Conservation (phyloP, 1,284 basidiomycete genomes). For the Rugosomyces carneus region DNA sequence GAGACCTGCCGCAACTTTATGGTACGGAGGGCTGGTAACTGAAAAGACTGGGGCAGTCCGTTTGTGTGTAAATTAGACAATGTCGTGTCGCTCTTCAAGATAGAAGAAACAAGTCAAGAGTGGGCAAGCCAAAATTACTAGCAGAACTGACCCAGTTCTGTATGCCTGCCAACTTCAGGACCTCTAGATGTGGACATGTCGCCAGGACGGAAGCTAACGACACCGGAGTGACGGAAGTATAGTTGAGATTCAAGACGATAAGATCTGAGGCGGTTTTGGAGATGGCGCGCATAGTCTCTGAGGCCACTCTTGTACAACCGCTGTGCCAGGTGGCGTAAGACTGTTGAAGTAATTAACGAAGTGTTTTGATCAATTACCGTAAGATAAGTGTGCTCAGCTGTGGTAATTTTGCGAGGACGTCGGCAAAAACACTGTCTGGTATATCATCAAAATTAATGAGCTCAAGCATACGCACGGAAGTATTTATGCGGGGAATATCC, state of each 20-base stretch:
- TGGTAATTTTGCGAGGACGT: slow-evolving; percentile 39
- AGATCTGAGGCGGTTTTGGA: slow-evolving; percentile 40
- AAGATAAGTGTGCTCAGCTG: slow-evolving; percentile 43
- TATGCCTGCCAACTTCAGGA: slow-evolving; percentile 59
- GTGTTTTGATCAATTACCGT: slow-evolving; percentile 34
- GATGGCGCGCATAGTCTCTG: slow-evolving; percentile 39
- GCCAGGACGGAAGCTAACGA: slow-evolving; percentile 41
- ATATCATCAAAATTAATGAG: slow-evolving; percentile 48
- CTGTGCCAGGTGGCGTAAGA: slow-evolving; percentile 28
- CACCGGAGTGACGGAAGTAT: slow-evolving; percentile 47
- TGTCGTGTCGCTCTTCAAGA: slow-evolving; percentile 47
- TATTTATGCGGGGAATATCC: slow-evolving; percentile 34
- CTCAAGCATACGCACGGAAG: slow-evolving; percentile 40
- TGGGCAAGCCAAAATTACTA: slow-evolving; percentile 17
- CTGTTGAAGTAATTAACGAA: slow-evolving; percentile 2
- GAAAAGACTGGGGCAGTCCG: slow-evolving; percentile 22
- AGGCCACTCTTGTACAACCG: slow-evolving; percentile 51
- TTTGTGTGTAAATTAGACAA: slow-evolving; percentile 39
- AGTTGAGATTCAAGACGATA: slow-evolving; percentile 50
- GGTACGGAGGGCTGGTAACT: slow-evolving; percentile 37
- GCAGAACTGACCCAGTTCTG: slow-evolving; percentile 44
- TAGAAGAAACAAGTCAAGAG: slow-evolving; percentile 2
- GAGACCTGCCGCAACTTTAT: slow-evolving; percentile 56
- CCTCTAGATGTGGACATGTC: slow-evolving; percentile 39
- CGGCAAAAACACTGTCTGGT: slow-evolving; percentile 45